These are phyloP conservation scores for Phytophthora hybrid DNA, from an alignment of 352 stramenopile species.

Conservation along the genomic window DNA sequence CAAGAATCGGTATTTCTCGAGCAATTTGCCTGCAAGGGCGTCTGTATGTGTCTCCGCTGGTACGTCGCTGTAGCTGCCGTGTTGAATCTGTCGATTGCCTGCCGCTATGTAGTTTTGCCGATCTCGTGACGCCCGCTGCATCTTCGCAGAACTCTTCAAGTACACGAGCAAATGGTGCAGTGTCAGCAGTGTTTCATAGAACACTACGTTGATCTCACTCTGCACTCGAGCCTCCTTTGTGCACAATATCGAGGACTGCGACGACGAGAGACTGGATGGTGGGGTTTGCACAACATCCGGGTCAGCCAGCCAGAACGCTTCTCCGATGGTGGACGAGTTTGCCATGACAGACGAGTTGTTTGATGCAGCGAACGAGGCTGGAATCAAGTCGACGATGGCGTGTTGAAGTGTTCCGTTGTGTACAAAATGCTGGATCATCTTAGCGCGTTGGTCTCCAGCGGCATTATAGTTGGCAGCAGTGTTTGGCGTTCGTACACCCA, in stretches of 20 bases:
- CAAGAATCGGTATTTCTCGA: slow-evolving; percentile 75
- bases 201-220: slow-evolving; percentile 74
- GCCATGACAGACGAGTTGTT: slow-evolving; percentile 22
- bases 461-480: slow-evolving; percentile 31
- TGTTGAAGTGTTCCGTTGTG: slow-evolving; percentile 56
- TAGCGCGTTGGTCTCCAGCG: slow-evolving; percentile 52
- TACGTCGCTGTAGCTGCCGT: slow-evolving; percentile 29
- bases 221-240: slow-evolving; percentile 72
- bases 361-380: slow-evolving; percentile 51
- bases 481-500: slow-evolving; percentile 45
- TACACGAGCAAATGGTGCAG: slow-evolving; percentile 71
- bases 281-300: slow-evolving; percentile 28
- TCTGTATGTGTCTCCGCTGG: slow-evolving; percentile 42
- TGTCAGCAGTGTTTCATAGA: slow-evolving; percentile 73
- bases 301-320: slow-evolving; percentile 58
- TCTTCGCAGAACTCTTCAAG: slow-evolving; percentile 41
- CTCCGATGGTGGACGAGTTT: slow-evolving; percentile 29
- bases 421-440: slow-evolving; percentile 67
- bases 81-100: slow-evolving; percentile 28
- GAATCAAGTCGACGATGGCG: slow-evolving; percentile 66
- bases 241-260: slow-evolving; percentile 45
- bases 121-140: slow-evolving; percentile 31
- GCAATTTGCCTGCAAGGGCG: slow-evolving; percentile 52
- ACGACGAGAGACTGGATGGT: slow-evolving; percentile 39
- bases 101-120: slow-evolving; percentile 36